phyloP scores from a whole-genome alignment of 2,329 filamentous ascomycete genomes.

The Periglandula ipomoeae region DNA sequence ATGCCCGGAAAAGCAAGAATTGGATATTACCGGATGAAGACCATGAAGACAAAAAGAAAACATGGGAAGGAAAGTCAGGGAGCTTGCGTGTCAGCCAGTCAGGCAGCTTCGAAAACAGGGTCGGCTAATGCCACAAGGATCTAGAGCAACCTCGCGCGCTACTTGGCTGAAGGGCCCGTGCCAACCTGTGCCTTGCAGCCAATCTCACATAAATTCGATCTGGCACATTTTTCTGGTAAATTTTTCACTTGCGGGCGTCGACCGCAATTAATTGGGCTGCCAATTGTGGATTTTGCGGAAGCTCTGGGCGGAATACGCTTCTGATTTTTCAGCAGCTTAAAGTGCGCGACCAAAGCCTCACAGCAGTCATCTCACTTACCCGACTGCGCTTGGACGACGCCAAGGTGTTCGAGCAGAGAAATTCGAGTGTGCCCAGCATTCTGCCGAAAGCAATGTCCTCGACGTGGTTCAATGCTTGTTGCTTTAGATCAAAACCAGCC shows the following conservation, averaged over 20 bases:
- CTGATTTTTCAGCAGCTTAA: no score
- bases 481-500: constrained; percentile 12
- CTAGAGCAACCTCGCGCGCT: not conserved
- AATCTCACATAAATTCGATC: not conserved
- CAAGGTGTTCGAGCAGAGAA: not conserved
- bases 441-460: not conserved
- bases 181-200: not conserved
- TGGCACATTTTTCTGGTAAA: not conserved
- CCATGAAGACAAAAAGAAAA: not conserved
- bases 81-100: not conserved
- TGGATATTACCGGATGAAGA: no score
- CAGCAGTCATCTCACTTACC: no score
- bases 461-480: not conserved
- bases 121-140: not conserved
- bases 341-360: no score
- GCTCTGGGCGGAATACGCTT: not conserved
- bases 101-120: not conserved
- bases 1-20: no score
- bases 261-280: not conserved
- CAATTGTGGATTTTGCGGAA: not conserved
- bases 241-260: not conserved
- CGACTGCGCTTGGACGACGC: no score
- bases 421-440: not conserved
- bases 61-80: not conserved
- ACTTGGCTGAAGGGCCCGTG: not conserved